Evolutionary conservation across 225 moss, liverwort and hornwort species (phyloP), one percentile per base, ranked within the genome.

Genomic region (Lunularia cruciata): DNA sequence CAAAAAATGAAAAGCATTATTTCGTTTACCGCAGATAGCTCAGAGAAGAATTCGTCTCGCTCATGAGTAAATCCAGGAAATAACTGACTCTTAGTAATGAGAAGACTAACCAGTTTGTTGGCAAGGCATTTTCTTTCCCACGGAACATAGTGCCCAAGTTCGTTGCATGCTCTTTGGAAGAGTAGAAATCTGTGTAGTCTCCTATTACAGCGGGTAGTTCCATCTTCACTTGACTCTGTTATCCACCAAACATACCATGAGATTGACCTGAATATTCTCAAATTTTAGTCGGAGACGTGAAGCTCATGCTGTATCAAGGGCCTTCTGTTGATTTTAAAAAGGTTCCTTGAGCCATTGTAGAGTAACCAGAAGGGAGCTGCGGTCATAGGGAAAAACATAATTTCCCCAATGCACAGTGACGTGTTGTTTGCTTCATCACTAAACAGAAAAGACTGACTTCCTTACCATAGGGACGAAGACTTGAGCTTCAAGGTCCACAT

Each of bases 121-220:
- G 90, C 7, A 96, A 88, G n/a, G 92, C 90, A 1, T 90, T 76
- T 46, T 90, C 92, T 83, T 76, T 86, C 63, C 89, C 86, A 49
- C 78, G 77, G 47, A 96, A 92, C 63, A 98, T 85, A 36, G 76
- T 70, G 23, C 90, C 96, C 23, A 84, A 78, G 64, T 98, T 98
- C 30, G 75, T 70, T 47, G 88, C 92, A 60, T 90, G 96, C 79
- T 98, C 92, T 76, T 85, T 98, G 26, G 96, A 98, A n/a, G 96
- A 96, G 68, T 89, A 98, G 43, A 98, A 98, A 59, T 98, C 96
- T 0, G 96, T 92, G 65, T 92, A 98, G 73, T 98, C 96, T 6
- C 96, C 96, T 47, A 92, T 88, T 1, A 77, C 81, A 28, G 92
- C 90, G 35, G 96, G 96, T 69, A 98, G 47, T 80, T 90, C 96